Evolutionary conservation across 805 yeast genomes (phyloP).

Genomic region (Tetrapisispora iriomotensis): DNA sequence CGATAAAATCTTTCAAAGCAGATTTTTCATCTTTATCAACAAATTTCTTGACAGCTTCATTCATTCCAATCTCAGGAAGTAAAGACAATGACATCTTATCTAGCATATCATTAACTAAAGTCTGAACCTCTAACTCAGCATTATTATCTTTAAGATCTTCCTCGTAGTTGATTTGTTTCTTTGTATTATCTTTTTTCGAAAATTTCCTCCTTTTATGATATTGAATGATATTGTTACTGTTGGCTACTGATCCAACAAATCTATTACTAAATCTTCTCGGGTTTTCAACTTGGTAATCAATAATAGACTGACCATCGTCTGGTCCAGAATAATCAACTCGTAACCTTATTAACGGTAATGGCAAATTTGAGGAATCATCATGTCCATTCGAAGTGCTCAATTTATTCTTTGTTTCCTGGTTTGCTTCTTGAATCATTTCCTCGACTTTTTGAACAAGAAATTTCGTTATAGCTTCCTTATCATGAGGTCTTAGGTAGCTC

Average conservation of each 20-base stretch:
- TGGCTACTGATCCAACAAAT: constrained; percentile 87
- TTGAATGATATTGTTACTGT: constrained; percentile 74
- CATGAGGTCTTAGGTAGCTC: constrained; percentile 50
- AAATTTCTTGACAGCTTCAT: constrained; percentile 58
- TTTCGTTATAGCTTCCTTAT: constrained; percentile 48
- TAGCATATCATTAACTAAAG: constrained; percentile 53
- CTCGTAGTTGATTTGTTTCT: constrained; percentile 10
- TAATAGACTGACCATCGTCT: constrained; percentile 9
- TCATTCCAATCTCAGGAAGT: constrained; percentile 66
- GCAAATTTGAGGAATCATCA: constrained; percentile 30
- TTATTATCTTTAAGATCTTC: constrained; percentile 14
- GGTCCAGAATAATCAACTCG: constrained; percentile 77
- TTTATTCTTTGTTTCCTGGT: constrained; percentile 35
- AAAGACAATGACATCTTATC: constrained; percentile 54
- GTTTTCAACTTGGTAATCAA: constrained; percentile 82
- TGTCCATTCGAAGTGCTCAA: too few relatives aligned
- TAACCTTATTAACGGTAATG: constrained; percentile 72
- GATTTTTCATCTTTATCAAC: constrained; percentile 77
- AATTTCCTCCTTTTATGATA: constrained; percentile 44
- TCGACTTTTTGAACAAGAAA: constrained; percentile 60
- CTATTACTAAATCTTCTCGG: constrained; percentile 80
- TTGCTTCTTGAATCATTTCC: constrained; percentile 50
- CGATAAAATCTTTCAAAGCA: constrained; percentile 55
- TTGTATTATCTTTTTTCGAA: constrained; percentile 7
- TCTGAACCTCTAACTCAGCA: constrained; percentile 45